Conservation (phyloP, 441 rosid genomes). For the Arabidopsis hybrid region DNA sequence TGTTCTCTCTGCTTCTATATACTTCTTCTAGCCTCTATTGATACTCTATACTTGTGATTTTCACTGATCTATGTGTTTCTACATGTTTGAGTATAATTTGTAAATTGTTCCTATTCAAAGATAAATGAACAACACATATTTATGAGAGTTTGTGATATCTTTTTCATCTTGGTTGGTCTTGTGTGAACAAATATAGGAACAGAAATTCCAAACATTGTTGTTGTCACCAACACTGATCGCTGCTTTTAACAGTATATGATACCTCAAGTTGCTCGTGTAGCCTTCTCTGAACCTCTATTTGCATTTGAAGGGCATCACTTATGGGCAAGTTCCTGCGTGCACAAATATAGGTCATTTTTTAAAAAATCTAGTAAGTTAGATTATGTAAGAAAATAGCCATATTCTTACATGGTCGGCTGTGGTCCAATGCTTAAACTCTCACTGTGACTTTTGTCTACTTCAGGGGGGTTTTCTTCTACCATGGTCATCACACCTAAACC, state of each 20-base stretch:
- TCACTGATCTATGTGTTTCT: background rate
- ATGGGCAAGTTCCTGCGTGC: slow-evolving; percentile 71
- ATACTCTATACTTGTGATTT: slow-evolving; percentile 12
- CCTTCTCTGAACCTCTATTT: slow-evolving; percentile 94
- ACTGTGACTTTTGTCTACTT: slow-evolving; percentile 61
- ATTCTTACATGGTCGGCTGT: slow-evolving; percentile 76
- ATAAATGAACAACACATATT: too few species aligned
- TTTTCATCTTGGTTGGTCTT: too few species aligned
- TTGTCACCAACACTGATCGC: background rate
- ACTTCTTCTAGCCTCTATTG: slow-evolving; percentile 8
- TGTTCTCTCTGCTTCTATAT: slow-evolving; percentile 29
- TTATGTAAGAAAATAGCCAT: slow-evolving; percentile 13
- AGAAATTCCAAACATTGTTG: too few species aligned
- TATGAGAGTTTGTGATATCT: too few species aligned
- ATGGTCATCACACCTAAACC: slow-evolving; percentile 60
- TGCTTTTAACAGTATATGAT: slow-evolving; percentile 37
- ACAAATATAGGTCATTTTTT: slow-evolving; percentile 21
- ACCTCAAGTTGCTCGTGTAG: slow-evolving; percentile 98
- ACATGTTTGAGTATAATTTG: background rate
- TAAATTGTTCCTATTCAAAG: too few species aligned
- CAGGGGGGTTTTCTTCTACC: slow-evolving; percentile 65
- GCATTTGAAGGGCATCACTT: slow-evolving; percentile 93
- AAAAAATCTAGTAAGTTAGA: background rate
- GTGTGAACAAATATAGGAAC: too few species aligned
- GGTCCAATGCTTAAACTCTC: slow-evolving; percentile 68